Conservation (phyloP, 768 basidiomycete species). For the Collybiopsis luxurians region DNA sequence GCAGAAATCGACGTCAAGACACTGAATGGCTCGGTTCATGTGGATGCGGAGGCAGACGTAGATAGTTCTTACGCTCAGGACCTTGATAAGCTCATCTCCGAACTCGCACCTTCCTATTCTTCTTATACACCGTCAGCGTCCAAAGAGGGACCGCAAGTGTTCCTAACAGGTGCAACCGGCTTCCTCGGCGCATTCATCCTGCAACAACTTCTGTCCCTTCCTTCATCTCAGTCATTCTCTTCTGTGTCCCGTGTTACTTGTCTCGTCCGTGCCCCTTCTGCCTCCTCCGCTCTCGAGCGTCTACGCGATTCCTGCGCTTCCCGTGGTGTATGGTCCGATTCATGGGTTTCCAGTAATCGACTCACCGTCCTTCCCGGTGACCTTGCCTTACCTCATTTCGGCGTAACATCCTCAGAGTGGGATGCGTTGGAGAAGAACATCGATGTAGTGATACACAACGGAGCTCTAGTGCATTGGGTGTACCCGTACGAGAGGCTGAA, state of each 20-base stretch:
- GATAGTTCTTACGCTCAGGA: slow-evolving; percentile 79
- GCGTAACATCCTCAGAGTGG: slow-evolving; percentile 65
- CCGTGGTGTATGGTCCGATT: slow-evolving; percentile 85
- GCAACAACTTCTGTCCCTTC: slow-evolving; percentile 66
- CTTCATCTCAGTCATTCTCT: slow-evolving; percentile 17
- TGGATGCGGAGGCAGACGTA: slow-evolving; percentile 20
- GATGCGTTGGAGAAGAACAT: slow-evolving; percentile 61
- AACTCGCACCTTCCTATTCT: slow-evolving; percentile 56
- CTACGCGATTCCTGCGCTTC: slow-evolving; percentile 71
- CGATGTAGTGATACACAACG: slow-evolving; percentile 90
- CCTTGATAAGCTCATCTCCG: slow-evolving; percentile 56
- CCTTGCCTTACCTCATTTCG: slow-evolving; percentile 72
- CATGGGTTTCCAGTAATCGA: slow-evolving; percentile 66
- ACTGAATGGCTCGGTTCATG: background rate
- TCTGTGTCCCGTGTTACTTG: slow-evolving; percentile 86
- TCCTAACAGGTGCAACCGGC: slow-evolving; percentile 96
- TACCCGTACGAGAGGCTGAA: slow-evolving; percentile 96
- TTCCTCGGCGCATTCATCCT: slow-evolving; percentile 95
- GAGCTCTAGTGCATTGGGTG: slow-evolving; percentile 99
- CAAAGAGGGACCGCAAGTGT: slow-evolving; percentile 63
- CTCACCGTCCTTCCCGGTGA: slow-evolving; percentile 87
- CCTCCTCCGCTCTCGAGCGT: slow-evolving; percentile 62
- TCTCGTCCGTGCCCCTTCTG: slow-evolving; percentile 74
- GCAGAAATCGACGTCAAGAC: background rate
- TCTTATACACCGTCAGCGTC: slow-evolving; percentile 56